Base-by-base conservation (phyloP, 2,329 filamentous ascomycete genomes). In the Pyrenophora teres region DNA sequence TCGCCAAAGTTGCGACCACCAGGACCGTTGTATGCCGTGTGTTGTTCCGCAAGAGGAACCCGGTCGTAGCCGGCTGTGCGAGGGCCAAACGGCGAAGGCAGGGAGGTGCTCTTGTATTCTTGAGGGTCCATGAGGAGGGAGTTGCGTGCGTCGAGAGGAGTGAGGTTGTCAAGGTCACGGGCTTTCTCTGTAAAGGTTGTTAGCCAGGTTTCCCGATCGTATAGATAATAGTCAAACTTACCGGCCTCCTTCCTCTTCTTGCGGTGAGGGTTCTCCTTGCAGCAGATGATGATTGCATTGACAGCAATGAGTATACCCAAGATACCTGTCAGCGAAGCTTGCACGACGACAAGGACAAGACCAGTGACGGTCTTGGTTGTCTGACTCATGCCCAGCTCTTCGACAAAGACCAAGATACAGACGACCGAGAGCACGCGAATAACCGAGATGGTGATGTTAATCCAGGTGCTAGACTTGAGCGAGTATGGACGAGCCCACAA, bases 281-380 rank as follows among this genome's bases (percentile, higher is more conserved):
- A 86, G 76, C 87, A 92, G 45, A 86, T 83, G 64, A 90, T 89
- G 69, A 97, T 85, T 40, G 90, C 90, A 69, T 97, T 97, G 78
- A 92, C 89, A 9, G 84, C 83, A 63, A 99, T 96, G 25, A 97
- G 81, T 44, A 97, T 88, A 3, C 90, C 92, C 50, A 99, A 80
- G 19, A 91, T 75, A 56, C 83, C 92, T 5, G 92, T 96, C 61
- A 99, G 78, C 0, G 87, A 83, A 0, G 90, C 90, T 76, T 99
- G 94, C 4, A 97, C 82, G n/a, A 87, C 90, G 60, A 97, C 94
- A 52, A 99, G 82, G 13, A 92, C 90, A n/a, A 97, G 85, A 48
- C 94, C 94, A 13, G 90, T 93, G 42, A 97, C 84, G 0, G 94
- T 97, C 79, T 97, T 91, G 8, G 93, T 97, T 8, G 92, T 96